Base-by-base conservation (phyloP, 2,329 filamentous ascomycete species). In the Rutstroemia sp. region DNA sequence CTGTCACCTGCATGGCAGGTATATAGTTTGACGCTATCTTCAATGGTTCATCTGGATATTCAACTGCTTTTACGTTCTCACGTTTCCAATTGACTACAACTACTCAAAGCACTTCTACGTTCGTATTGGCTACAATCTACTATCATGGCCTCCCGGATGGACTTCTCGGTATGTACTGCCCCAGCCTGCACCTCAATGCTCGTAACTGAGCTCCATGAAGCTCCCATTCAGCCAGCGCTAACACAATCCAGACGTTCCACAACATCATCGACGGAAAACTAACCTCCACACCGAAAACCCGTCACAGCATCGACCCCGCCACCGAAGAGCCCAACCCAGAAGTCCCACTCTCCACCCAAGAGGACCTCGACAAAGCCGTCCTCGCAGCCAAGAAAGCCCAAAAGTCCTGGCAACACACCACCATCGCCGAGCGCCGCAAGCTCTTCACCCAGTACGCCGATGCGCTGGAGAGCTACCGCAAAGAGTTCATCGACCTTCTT, bases 301-400 rank as follows among this genome's bases (percentile, higher is more conserved):
- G 57, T 10, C 51, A 58, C 34, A 25, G 46, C 30, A 57, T 59
- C 8, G 59, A 60, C 23, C 62, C 62, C 1, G 10, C 51, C 6
- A 63, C 54, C 1, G 57, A 46, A 25, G 53, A 63, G 23, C 9
- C 48, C 6, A 56, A 60, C 16, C 48, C 37, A 6, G 53, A 59
- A 5, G 61, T 73, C 23, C 78, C 78, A 4, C 63, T 75, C 14
- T 73, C 75, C 4, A 70, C 70, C 1, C 52, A 68, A 3, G 58
- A 69, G 16, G 75, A 78, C 63, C 69, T 78, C 6, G 71, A 78
- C 48, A 69, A 73, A 57, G 75, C 76, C 38, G 76, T 80, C 9
- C 61, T 65, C 4, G 73, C 74, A 0, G 78, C 76, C 6, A 70
- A 71, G 46, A 67, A 66, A 16, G 78, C 77, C 3, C 76, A 78